phyloP scores from a whole-genome alignment of 805 yeast species.

The Alloascoidea hylecoeti region DNA sequence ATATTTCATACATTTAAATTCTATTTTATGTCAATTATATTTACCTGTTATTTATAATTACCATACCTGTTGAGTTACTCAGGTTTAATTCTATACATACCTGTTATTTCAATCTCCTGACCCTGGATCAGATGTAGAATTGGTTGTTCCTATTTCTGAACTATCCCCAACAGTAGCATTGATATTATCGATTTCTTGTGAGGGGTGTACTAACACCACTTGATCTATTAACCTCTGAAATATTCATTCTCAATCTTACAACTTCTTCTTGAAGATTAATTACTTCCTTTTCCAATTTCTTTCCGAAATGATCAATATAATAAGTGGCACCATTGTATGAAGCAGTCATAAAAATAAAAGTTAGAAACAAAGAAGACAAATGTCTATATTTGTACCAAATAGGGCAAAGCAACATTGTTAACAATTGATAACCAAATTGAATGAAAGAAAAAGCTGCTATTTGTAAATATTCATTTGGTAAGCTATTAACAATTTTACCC shows the following conservation, averaged over 20 bases:
- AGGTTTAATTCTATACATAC: no score
- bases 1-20: no score
- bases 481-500: constrained; percentile 65
- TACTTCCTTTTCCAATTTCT: constrained; percentile 79
- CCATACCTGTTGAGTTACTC: no score
- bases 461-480: constrained; percentile 81
- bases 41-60: no score
- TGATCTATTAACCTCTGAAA: no score
- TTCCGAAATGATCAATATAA: constrained; percentile 85
- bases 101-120: no score
- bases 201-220: no score
- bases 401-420: constrained; percentile 83
- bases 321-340: constrained; percentile 91
- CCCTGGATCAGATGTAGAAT: no score
- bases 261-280: constrained; percentile 56
- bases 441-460: constrained; percentile 73
- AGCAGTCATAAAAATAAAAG: constrained; percentile 65
- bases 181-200: no score
- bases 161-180: no score
- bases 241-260: constrained; percentile 47
- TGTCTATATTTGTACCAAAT: constrained; percentile 65
- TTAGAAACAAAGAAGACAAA: constrained; percentile 54
- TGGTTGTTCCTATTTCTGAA: no score
- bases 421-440: constrained; percentile 76
- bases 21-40: no score